A percentile compares a stretch with the other conserved stretches of the same genome.
phyloP scores from a whole-genome alignment of 2,329 filamentous ascomycete species.

The Colletotrichum cuscutae region DNA sequence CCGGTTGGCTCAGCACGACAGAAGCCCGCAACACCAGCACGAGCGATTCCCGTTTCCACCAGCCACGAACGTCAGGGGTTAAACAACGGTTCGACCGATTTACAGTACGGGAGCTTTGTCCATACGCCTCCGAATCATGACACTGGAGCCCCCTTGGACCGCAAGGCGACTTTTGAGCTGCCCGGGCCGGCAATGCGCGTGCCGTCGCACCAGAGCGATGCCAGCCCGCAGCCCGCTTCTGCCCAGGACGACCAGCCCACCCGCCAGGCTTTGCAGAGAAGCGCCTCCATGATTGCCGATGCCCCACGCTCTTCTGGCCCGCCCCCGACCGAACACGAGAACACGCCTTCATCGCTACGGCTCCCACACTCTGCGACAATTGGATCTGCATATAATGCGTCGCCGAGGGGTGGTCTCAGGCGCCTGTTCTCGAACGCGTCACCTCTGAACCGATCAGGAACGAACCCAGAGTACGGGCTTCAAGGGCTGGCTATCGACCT shows the following conservation, averaged over 20 bases:
- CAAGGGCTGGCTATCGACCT: slow-evolving; percentile 60
- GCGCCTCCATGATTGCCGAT: slow-evolving; percentile 42
- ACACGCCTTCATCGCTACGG: slow-evolving; percentile 15
- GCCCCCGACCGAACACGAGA: slow-evolving; percentile 5
- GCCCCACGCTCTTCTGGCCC: background rate
- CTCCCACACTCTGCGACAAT: slow-evolving; percentile 26
- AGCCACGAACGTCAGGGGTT: slow-evolving; percentile 53
- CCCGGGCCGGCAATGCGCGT: slow-evolving; percentile 63
- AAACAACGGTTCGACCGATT: slow-evolving; percentile 48
- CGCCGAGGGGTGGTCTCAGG: slow-evolving; percentile 40
- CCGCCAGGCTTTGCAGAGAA: slow-evolving; percentile 47
- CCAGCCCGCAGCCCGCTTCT: slow-evolving; percentile 25
- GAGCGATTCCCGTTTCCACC: slow-evolving; percentile 37
- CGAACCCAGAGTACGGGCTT: slow-evolving; percentile 54
- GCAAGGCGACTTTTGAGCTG: slow-evolving; percentile 55
- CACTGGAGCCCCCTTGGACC: slow-evolving; percentile 39
- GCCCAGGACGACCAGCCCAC: slow-evolving; percentile 34
- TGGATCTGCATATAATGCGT: slow-evolving; percentile 8
- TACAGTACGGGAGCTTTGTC: slow-evolving; percentile 66
- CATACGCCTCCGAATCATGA: slow-evolving; percentile 49
- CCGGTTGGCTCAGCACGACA: slow-evolving; percentile 38
- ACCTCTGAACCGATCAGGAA: slow-evolving; percentile 45
- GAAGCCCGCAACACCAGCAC: slow-evolving; percentile 36
- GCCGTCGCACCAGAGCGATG: slow-evolving; percentile 44
- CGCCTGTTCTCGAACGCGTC: slow-evolving; percentile 53